Conservation (phyloP, 1,139 yeast genomes). For the Yamadazyma mexicana region DNA sequence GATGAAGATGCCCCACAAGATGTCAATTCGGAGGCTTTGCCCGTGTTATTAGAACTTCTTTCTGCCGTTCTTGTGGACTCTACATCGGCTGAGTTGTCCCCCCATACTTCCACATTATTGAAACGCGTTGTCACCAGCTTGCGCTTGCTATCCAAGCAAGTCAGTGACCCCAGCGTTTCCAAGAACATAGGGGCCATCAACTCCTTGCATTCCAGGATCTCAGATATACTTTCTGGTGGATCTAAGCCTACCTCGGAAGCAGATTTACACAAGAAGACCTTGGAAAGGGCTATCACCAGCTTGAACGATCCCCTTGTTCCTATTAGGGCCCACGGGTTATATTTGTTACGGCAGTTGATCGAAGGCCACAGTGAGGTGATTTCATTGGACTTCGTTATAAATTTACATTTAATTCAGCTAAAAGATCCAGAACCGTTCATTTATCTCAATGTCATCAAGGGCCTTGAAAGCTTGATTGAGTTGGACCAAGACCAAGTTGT, state of each 20-base stretch:
- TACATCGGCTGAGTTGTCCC: conserved; percentile 25
- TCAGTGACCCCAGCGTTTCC: conserved; percentile 1
- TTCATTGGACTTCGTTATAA: conserved; percentile 53
- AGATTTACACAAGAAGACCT: conserved; percentile 22
- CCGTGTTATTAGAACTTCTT: conserved; percentile 50
- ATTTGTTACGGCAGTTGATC: conserved; percentile 60
- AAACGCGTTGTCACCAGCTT: conserved; percentile 28
- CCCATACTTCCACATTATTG: conserved; percentile 22
- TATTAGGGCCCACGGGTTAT: conserved; percentile 82
- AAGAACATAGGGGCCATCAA: conserved; percentile 19
- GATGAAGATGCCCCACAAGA: conserved; percentile 33
- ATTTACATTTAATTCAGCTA: conserved; percentile 63
- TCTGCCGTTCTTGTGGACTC: conserved; percentile 55
- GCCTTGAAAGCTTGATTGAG: conserved; percentile 60
- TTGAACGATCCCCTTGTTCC: conserved; percentile 82
- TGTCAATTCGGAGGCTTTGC: conserved; percentile 23
- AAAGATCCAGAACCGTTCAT: conserved; percentile 84
- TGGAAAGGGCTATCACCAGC: conserved; percentile 60
- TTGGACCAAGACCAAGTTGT: conserved; percentile 42
- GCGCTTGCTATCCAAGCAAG: conserved; percentile 14
- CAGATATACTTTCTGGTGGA: conserved; percentile 27
- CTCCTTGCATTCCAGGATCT: conserved; percentile 34
- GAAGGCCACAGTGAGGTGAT: conserved; percentile 51
- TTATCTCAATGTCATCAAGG: conserved; percentile 80
- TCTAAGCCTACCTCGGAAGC: conserved; percentile 12